Percentiles rank a stretch among this genome's conserved stretches.
phyloP scores from a whole-genome alignment of 306 rosid species.

The Cyamopsis tetragonoloba region DNA sequence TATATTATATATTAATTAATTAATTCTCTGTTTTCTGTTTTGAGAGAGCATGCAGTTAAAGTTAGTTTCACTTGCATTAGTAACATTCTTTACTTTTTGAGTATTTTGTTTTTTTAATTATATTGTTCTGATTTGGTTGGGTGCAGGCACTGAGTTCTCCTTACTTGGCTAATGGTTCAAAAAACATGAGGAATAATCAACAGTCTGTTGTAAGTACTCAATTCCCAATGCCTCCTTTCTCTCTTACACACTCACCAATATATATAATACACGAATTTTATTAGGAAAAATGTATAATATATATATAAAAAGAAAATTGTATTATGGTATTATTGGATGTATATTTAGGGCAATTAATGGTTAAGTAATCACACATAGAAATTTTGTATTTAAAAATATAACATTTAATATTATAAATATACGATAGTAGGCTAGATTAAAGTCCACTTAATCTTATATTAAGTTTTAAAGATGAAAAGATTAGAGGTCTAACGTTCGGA shows the following conservation, averaged over 20 bases:
- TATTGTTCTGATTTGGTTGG: neutral
- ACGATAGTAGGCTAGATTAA: no score
- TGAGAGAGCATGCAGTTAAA: constrained; percentile 52
- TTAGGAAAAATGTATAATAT: no score
- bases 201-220: constrained; percentile 63
- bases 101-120: constrained; percentile 10
- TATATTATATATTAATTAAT: neutral
- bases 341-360: no score
- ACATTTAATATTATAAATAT: no score
- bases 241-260: neutral
- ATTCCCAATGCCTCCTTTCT: constrained; percentile 31
- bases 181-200: constrained; percentile 56
- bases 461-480: no score
- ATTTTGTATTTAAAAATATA: no score
- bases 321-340: no score
- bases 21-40: constrained; percentile 23
- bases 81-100: constrained; percentile 37
- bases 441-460: no score
- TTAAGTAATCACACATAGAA: no score
- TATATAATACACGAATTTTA: no score
- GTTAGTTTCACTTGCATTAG: constrained; percentile 33
- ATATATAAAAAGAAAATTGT: no score
- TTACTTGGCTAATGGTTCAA: constrained; percentile 63
- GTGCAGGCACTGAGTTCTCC: constrained; percentile 85
- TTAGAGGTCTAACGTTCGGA: no score